Evolutionary conservation across 2,329 filamentous ascomycete genomes (phyloP).

Genomic region (Fusarium luffae): DNA sequence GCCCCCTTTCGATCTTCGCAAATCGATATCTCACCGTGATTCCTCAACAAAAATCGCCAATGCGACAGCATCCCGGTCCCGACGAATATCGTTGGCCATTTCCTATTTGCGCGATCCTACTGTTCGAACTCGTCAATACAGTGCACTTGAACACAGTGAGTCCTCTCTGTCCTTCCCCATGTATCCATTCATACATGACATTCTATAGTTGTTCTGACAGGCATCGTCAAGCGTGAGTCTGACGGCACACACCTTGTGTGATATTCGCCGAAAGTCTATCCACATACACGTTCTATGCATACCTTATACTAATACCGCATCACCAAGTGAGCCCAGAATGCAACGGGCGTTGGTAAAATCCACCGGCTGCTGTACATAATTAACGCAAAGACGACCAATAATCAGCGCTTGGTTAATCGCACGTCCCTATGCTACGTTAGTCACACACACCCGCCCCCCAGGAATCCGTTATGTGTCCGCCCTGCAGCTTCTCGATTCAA

Average conservation of each 20-base stretch:
- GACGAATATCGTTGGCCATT: conserved; percentile 5
- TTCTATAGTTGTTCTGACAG: conserved; percentile 6
- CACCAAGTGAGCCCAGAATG: conserved; percentile 10
- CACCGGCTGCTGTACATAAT: conserved; percentile 16
- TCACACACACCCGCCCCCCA: conserved; percentile 17
- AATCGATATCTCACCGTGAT: conserved; percentile 33
- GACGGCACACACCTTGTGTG: conserved; percentile 3
- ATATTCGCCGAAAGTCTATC: conserved; percentile 34
- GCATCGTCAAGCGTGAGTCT: not conserved
- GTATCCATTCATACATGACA: not conserved
- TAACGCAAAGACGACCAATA: conserved; percentile 36
- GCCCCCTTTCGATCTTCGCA: conserved; percentile 39
- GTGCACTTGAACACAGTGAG: not conserved
- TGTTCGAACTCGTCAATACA: not conserved
- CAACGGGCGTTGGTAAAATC: conserved; percentile 15
- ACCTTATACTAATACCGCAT: conserved; percentile 13
- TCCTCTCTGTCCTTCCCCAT: not conserved
- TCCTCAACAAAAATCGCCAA: conserved; percentile 16
- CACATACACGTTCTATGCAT: conserved; percentile 17
- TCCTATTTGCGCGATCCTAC: not conserved
- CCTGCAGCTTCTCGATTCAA: conserved; percentile 44
- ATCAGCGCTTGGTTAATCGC: conserved; percentile 26
- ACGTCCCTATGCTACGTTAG: conserved; percentile 35
- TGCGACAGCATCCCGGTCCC: not conserved
- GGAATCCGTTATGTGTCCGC: conserved; percentile 36